Evolutionary conservation across 345 rosid genomes (phyloP), one percentile per base, ranked within the genome.

Genomic region (Dipteronia sinensis): DNA sequence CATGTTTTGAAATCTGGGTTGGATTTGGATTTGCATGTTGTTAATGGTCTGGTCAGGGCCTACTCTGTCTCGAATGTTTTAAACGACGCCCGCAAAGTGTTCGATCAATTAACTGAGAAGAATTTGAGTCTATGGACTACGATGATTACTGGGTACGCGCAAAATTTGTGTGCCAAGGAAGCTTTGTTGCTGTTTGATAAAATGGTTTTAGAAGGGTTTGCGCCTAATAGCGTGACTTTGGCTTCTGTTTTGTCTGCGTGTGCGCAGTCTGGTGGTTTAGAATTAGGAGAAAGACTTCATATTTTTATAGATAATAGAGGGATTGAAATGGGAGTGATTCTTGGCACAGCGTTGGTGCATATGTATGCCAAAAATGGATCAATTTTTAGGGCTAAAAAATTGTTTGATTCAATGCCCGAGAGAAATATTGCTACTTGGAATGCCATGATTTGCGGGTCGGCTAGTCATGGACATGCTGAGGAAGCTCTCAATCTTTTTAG

Each of bases 221-320:
- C 27, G 25, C 84, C 81, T 6, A 77, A 68, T 73, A 62, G 76
- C 11, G 38, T 76, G 3, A 81, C 84, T 53, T 38, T 81, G 73
- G 81, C 81, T 67, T 81, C 81, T 51, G 78, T 81, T 17, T 72
- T 81, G 70, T 81, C 81, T 15, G 84, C 77, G 0, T 77, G 83
- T 67, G 80, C 81, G 31, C 78, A 61, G 65, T 81, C 75, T 2
- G 75, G 81, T 19, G 62, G 83, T 69, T 67, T 73, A 71, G 78
- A 81, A 16, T 77, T 81, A 12, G 84, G 84, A 40, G 70, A 68
- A 16, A 77, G 29, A 13, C 67, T 81, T 10, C 68, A 77, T 74
- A 42, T 15, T 73, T 81, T 67, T 38, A 63, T 77, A 22, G 6
- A 68, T 10, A 65, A 64, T 12, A 77, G 72, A 69, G 68, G 72